Evolutionary conservation across 768 basidiomycete genomes (phyloP), one percentile per base, ranked within the genome.

Genomic region (Hericium coralloides): DNA sequence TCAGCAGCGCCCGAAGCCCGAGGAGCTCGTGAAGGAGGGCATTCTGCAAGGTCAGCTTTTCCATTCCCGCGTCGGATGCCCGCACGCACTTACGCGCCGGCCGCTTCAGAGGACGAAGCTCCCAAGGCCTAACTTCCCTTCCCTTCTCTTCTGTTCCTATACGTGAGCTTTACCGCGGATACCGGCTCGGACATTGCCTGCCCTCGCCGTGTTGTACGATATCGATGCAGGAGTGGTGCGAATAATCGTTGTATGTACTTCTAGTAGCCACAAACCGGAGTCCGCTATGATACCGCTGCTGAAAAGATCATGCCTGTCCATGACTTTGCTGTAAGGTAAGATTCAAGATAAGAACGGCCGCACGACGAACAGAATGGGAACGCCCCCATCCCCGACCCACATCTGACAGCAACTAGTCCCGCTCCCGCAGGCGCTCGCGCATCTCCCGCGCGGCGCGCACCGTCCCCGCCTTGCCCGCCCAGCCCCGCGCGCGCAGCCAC

Each of bases 401-500:
- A 25, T 38, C 41, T 22, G 23, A 43, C 3, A 12, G 53, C 8
- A n/a, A 67, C 62, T 36, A 63, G 51, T 66, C 65, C 8, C 62
- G 60, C 48, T 66, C 66, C 57, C 67, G 62, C 52, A 72, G 65
- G 56, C 66, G 73, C 50, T 74, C 74, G 54, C 69, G 68, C 64
- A 74, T 67, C 50, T 74, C 73, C 55, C 62, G 58, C 49, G 82
- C 83, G 12, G 87, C 90, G 38, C 85, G 77, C 63, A 73, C 77
- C 7, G 86, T 77, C 4, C 89, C 88, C n/a, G 77, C 80, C 22
- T 80, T 74, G 12, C 89, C 86, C 2, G 82, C 84, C 92, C 92
- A 98, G 1, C 94, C 93, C 59, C 85, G 73, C 38, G 70, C 72
- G n/a, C 81, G 76, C 54, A 98, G 72, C 90, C 91, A 95, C 18